phyloP scores from a whole-genome alignment of 2,329 filamentous ascomycete species.

The Talaromyces sp. region DNA sequence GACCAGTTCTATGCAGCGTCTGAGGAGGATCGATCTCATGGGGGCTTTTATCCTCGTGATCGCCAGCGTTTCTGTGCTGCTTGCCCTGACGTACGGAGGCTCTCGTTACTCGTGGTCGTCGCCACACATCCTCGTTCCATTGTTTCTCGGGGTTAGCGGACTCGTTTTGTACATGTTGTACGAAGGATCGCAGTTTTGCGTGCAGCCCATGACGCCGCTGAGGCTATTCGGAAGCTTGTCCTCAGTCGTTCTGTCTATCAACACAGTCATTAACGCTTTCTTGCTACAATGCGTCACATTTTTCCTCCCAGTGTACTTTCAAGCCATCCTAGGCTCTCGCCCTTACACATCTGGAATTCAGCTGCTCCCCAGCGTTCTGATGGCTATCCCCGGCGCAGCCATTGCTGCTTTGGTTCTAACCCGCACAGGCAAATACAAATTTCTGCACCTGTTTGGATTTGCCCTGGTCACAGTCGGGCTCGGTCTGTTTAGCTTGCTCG shows the following conservation, averaged over 20 bases:
- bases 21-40: conserved; percentile 48
- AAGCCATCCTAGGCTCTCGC: conserved; percentile 62
- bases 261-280: conserved; percentile 64
- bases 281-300: conserved; percentile 73
- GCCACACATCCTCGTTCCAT: conserved; percentile 48
- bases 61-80: conserved; percentile 21
- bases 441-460: conserved; percentile 22
- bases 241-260: conserved; percentile 48
- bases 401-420: conserved; percentile 26
- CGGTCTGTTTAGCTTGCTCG: conserved; percentile 23
- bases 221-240: conserved; percentile 41
- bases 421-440: conserved; percentile 25
- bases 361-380: conserved; percentile 49
- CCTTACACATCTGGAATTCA: conserved; percentile 70
- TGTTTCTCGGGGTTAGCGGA: conserved; percentile 44
- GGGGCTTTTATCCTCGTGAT: conserved; percentile 42
- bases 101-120: conserved; percentile 52
- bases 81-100: conserved; percentile 25
- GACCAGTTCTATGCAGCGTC: conserved; percentile 47
- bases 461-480: conserved; percentile 19
- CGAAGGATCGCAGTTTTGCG: conserved; percentile 30
- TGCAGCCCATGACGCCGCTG: conserved; percentile 27
- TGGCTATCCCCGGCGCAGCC: conserved; percentile 20
- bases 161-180: conserved; percentile 22
- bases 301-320: conserved; percentile 81